These are phyloP conservation scores for Taphrina betulina DNA, from an alignment of 1,139 yeast genomes.

Conservation along the genomic window DNA sequence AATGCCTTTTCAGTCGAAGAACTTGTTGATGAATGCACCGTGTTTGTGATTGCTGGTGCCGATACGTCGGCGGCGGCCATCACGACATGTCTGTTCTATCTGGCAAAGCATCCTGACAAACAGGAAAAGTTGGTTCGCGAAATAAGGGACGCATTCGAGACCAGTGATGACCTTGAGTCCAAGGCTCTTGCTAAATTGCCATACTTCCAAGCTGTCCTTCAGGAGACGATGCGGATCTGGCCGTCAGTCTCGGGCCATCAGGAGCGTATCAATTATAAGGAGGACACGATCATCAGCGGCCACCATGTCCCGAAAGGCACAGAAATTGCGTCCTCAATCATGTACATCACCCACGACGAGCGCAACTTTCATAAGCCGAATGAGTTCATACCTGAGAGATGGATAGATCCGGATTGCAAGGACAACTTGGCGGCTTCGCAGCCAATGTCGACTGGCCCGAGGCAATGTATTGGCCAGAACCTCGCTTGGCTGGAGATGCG, in stretches of 20 bases:
- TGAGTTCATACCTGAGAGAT: not conserved
- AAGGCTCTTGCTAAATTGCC: not conserved
- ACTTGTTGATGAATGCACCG: not conserved
- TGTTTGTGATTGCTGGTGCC: not conserved
- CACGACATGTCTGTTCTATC: not conserved
- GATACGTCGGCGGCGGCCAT: not conserved
- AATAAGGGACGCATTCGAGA: not conserved
- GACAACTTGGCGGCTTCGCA: slow-evolving; percentile 2
- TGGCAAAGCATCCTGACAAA: not conserved
- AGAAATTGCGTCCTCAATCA: not conserved
- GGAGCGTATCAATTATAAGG: slow-evolving; percentile 5
- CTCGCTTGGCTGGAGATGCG: slow-evolving; percentile 4
- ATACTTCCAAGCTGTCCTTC: slow-evolving; percentile 1
- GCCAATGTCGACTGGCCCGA: not conserved
- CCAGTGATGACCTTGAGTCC: not conserved
- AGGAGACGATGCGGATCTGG: slow-evolving; percentile 4
- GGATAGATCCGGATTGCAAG: slow-evolving; percentile 7
- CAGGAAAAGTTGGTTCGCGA: not conserved
- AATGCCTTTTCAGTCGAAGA: not conserved
- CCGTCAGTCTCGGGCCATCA: not conserved
- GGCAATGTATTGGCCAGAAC: slow-evolving; percentile 1
- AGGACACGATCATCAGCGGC: slow-evolving; percentile 1
- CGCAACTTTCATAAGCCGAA: slow-evolving; percentile 1
- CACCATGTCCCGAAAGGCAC: not conserved
- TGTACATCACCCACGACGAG: slow-evolving; percentile 6